Percentiles rank a stretch among this genome's conserved stretches.
phyloP scores from a whole-genome alignment of 2,329 filamentous ascomycete species.

The Xylaria sp. region DNA sequence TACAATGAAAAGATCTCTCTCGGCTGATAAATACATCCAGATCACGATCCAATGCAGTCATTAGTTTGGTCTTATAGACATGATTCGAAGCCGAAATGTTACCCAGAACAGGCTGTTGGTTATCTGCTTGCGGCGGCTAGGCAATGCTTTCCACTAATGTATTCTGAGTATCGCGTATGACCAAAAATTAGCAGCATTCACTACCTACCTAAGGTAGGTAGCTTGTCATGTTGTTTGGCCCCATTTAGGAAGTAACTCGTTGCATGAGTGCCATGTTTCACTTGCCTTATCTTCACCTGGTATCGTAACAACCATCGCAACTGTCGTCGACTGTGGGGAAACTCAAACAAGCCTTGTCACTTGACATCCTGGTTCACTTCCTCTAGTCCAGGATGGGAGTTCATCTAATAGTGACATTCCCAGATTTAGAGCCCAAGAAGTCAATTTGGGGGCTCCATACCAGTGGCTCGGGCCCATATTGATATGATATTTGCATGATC shows the following conservation, averaged over 20 bases:
- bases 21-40: conserved; percentile 23
- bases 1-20: conserved; percentile 10
- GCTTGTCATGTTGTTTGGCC: conserved; percentile 3
- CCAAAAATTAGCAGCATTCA: not conserved
- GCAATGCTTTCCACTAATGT: not conserved
- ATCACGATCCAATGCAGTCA: conserved; percentile 4
- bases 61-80: conserved; percentile 3
- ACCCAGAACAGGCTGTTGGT: conserved; percentile 7
- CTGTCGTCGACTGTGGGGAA: conserved; percentile 17
- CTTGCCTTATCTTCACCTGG: conserved; percentile 4
- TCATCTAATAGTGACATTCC: conserved; percentile 26
- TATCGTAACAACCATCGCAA: conserved; percentile 5
- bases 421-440: conserved; percentile 9
- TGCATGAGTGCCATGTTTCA: conserved; percentile 17
- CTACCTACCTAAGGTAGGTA: conserved; percentile 1
- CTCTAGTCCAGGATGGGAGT: conserved; percentile 8
- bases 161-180: conserved; percentile 6
- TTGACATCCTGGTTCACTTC: conserved; percentile 16
- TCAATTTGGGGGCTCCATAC: not conserved
- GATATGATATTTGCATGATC: not conserved
- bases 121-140: not conserved
- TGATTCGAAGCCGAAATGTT: not conserved
- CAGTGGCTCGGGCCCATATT: not conserved
- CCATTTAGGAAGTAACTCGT: conserved; percentile 17
- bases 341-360: conserved; percentile 9